phyloP scores from a whole-genome alignment of 2,329 filamentous ascomycete species.

The Salinomyces thailandicus region DNA sequence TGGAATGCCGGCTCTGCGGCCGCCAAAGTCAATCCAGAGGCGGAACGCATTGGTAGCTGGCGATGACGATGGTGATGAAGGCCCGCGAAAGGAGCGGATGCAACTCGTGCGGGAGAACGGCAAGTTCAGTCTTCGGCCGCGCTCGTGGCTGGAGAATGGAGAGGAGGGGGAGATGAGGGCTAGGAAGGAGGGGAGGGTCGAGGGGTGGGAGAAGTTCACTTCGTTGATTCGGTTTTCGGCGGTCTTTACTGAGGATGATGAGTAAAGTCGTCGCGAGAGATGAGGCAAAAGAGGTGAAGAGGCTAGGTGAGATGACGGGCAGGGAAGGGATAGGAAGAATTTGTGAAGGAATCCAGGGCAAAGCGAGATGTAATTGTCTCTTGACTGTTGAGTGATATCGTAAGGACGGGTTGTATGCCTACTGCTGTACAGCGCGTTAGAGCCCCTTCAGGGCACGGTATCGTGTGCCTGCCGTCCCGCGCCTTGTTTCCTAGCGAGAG shows the following conservation, averaged over 20 bases:
- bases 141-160: conserved; percentile 17
- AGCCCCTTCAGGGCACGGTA: too few relatives aligned
- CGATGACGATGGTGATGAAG: neutral
- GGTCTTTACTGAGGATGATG: conserved; percentile 24
- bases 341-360: too few relatives aligned
- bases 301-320: neutral
- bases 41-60: conserved; percentile 8
- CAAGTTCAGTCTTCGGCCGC: conserved; percentile 24
- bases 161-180: conserved; percentile 10
- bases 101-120: conserved; percentile 23
- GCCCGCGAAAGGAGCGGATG: conserved; percentile 14
- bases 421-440: too few relatives aligned
- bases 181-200: conserved; percentile 16
- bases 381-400: too few relatives aligned
- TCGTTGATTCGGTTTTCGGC: conserved; percentile 26
- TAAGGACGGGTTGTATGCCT: too few relatives aligned
- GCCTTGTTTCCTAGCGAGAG: too few relatives aligned
- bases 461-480: too few relatives aligned
- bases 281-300: too few relatives aligned
- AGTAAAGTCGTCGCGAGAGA: too few relatives aligned
- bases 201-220: conserved; percentile 25
- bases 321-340: neutral
- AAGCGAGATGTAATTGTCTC: too few relatives aligned
- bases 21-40: conserved; percentile 3
- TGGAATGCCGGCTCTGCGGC: conserved; percentile 6